Base-by-base conservation (phyloP, 2,329 filamentous ascomycete species). In the Epichloe brachyelytri region DNA sequence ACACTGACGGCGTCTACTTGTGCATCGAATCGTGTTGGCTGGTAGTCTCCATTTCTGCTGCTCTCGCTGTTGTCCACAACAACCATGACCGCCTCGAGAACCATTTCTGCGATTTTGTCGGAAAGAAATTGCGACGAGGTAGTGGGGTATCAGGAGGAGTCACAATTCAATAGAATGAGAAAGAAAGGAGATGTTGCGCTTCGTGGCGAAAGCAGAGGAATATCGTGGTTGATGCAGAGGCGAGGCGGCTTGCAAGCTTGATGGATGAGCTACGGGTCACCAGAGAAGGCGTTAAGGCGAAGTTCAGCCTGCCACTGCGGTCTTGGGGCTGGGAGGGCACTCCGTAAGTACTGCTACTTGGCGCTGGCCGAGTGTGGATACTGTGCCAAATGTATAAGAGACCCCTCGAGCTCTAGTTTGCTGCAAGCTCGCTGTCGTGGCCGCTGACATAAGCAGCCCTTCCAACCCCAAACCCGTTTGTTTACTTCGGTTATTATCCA, bases 61-160 rank as follows among this genome's bases (percentile, higher is more conserved):
- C 86, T 90, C 76, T 98, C 93, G 76, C 90, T 96, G 78, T 97
- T 98, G 79, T 98, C 93, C 64, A 97, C 88, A 78, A 97, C 84
- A 70, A 98, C 88, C 90, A 98, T 97, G 57, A 95, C 94, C 74
- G 93, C 94, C 83, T 98, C 93, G 71, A 98, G 84, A 72, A 85
- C 87, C 93, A 98, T 98, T 65, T 78, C 90, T 82, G 69, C 71
- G 69, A 69, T 62, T 57, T 56, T 55, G 54, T 5, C 12, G 11
- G 4, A 4, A 7, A 40, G 37, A 14, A 11, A 22, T 11, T 6
- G 43, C 33, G 22, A 44, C 15, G 15, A 36, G 20, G 43, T 5
- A 45, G 46, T 36, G 8, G 12, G 5, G 12, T 33, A 15, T 11
- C 10, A 2, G 12, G 2, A 4, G 7, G 5, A 11, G 19, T 17